These are phyloP conservation scores for Helichrysum umbraculigerum DNA, from an alignment of 129 eudicot species.

Conservation along the genomic window DNA sequence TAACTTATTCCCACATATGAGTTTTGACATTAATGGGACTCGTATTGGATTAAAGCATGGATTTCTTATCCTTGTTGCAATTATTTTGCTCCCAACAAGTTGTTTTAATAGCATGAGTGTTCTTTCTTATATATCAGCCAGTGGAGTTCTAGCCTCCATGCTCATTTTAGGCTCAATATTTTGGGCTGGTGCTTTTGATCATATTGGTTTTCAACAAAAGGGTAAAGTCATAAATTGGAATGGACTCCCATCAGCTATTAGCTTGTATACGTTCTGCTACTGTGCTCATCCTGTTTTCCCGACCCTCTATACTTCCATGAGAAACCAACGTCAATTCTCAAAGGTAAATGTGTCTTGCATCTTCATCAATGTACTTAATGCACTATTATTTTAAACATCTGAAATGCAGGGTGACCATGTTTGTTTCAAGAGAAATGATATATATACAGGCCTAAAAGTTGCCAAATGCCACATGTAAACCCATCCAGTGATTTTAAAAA, in stretches of 20 bases:
- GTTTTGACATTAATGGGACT: conserved; percentile 33
- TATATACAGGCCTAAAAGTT: too few relatives aligned
- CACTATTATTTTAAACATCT: too few relatives aligned
- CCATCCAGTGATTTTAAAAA: too few relatives aligned
- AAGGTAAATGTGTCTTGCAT: conserved; percentile 34
- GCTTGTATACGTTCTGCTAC: conserved; percentile 72
- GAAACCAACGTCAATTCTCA: conserved; percentile 52
- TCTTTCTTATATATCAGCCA: conserved; percentile 70
- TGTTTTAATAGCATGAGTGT: conserved; percentile 56
- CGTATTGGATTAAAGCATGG: conserved; percentile 42
- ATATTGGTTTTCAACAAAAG: conserved; percentile 52
- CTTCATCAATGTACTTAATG: too few relatives aligned
- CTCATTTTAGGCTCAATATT: conserved; percentile 54
- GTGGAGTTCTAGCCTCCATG: conserved; percentile 65
- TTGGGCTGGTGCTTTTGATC: conserved; percentile 63
- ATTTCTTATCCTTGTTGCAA: conserved; percentile 52
- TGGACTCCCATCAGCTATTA: conserved; percentile 58
- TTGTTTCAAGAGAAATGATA: too few relatives aligned
- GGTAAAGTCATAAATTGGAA: conserved; percentile 45
- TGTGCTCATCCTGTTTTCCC: conserved; percentile 90
- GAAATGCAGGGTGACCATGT: too few relatives aligned
- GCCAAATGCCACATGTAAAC: too few relatives aligned
- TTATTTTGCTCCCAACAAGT: conserved; percentile 55
- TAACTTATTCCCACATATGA: conserved; percentile 45
- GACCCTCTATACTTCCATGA: conserved; percentile 68